A percentile compares a stretch with the other conserved stretches of the same genome.
Conservation (phyloP, 306 rosid genomes). For the Cucumis hystrix region DNA sequence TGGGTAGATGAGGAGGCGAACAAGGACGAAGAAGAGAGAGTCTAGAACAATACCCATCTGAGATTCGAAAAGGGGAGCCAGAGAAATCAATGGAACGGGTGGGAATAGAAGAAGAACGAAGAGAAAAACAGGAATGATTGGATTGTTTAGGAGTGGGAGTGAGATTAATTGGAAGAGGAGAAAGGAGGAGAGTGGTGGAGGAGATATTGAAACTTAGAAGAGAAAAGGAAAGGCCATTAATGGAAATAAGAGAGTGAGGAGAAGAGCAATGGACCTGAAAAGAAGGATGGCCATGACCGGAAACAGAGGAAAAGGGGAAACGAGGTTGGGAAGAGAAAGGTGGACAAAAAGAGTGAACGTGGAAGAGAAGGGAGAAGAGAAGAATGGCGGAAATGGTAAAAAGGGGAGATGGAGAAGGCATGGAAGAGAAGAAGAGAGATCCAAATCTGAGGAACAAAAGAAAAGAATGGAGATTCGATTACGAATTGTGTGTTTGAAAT, state of each 20-base stretch:
- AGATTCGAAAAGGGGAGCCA: slow-evolving; percentile 43
- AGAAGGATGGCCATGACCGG: slow-evolving; percentile 84
- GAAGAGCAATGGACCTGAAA: slow-evolving; percentile 54
- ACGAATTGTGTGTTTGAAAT: slow-evolving; percentile 13
- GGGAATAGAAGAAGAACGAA: slow-evolving; percentile 30
- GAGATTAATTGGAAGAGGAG: slow-evolving; percentile 19
- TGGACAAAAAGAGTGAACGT: slow-evolving; percentile 18
- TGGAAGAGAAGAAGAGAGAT: slow-evolving; percentile 17
- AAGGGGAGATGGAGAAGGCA: background rate
- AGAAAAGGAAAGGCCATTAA: slow-evolving; percentile 56
- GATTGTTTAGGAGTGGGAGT: background rate
- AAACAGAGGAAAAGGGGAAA: slow-evolving; percentile 62
- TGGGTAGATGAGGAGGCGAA: slow-evolving; percentile 32
- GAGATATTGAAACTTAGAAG: slow-evolving; percentile 37
- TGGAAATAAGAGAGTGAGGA: slow-evolving; percentile 39
- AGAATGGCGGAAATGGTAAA: background rate
- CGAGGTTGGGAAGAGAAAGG: slow-evolving; percentile 39
- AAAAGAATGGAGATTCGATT: background rate
- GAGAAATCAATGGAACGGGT: slow-evolving; percentile 41
- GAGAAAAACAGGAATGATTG: slow-evolving; percentile 15
- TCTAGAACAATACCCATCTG: slow-evolving; percentile 50
- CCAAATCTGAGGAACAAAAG: background rate
- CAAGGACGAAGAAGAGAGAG: slow-evolving; percentile 54
- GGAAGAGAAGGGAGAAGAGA: slow-evolving; percentile 9
- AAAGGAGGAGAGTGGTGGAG: slow-evolving; percentile 43